Conservation (phyloP, 164 flowering plant species). For the grape (Vitis vinifera) region ASM3070453v1 NC_081805.1:608001-608500, state of each 20-base stretch:
- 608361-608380: constrained; percentile 11
- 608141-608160: constrained; percentile 6
- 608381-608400: constrained; percentile 17
- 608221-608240: constrained; percentile 18
- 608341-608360: constrained; percentile 4
- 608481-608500: neutral
- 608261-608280: constrained; percentile 25
- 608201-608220: constrained; percentile 10
- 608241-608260: constrained; percentile 16
- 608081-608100: too few species aligned
- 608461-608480: neutral
- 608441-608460: constrained; percentile 17
- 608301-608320: constrained; percentile 12
- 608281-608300: constrained; percentile 7
- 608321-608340: constrained; percentile 9
- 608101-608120: neutral
- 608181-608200: neutral
- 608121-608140: neutral
- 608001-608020: too few species aligned
- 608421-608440: constrained; percentile 27
- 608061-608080: too few species aligned
- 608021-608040: too few species aligned
- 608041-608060: too few species aligned
- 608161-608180: constrained; percentile 4
- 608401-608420: constrained; percentile 28